Base-by-base conservation (phyloP, 2,329 filamentous ascomycete species). In the Colletotrichum theobromicola region DNA sequence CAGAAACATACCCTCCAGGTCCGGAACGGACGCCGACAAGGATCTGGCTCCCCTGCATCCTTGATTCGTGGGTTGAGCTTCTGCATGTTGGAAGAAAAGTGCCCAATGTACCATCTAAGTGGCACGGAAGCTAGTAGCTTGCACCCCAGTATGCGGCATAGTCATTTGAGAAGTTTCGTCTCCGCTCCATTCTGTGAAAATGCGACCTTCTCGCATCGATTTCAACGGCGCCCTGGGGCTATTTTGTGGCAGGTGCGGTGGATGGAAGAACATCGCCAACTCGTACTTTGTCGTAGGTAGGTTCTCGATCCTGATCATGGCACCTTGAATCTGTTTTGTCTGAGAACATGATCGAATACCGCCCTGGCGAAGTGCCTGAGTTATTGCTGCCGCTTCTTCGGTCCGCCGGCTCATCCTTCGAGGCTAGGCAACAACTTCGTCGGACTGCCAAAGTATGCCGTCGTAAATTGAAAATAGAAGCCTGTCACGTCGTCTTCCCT, bases 401-500 rank as follows among this genome's bases (percentile, higher is more conserved):
- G 73, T 69, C 70, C 70, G 60, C 61, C 70, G 60, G 70, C 37
- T 75, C 73, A 74, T 74, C 37, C 35, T 34, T 65, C n/a, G 28
- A 62, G 10, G 35, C 57, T 24, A 32, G 34, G 4, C 7, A 24
- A 18, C n/a, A 15, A 26, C 30, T n/a, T 2, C 13, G 9, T 16
- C 10, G 42, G 13, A n/a, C 42, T 50, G 4, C 21, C 42, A 18
- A 21, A 21, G 5, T 21, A 13, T 50, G 58, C n/a, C 28, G 7
- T 26, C n/a, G 28, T 46, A 28, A 24, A 26, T 55, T 63, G 18
- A 24, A 58, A 46, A 30, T 16, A 32, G 21, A 50, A 35, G 5
- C 16, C 15, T 30, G 30, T 24, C 42, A n/a, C 42, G 28, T 24
- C 24, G 21, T 7, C n/a, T 37, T 6, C 28, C 34, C 35, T 71